Evolutionary conservation across 805 yeast species (phyloP).

Genomic region (Candida anglica): DNA sequence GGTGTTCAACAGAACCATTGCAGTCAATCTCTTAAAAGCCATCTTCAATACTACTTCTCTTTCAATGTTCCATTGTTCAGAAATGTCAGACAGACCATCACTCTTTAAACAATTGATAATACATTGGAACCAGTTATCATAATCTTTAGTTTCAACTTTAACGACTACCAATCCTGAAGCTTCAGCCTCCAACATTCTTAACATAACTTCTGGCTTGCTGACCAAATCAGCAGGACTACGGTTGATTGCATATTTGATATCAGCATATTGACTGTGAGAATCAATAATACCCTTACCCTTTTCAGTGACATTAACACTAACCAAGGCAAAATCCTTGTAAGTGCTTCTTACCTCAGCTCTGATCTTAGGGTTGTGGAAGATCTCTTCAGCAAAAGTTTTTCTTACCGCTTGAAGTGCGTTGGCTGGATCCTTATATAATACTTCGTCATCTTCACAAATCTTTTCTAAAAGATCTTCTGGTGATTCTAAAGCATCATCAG

Average conservation of each 20-base stretch:
- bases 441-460: slow-evolving; percentile 40
- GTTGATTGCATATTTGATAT: slow-evolving; percentile 86
- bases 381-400: slow-evolving; percentile 72
- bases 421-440: slow-evolving; percentile 51
- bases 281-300: slow-evolving; percentile 69
- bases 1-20: slow-evolving; percentile 67
- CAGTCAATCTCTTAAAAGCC: slow-evolving; percentile 65
- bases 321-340: slow-evolving; percentile 58
- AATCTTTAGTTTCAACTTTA: slow-evolving; percentile 51
- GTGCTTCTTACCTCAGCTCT: slow-evolving; percentile 66
- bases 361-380: slow-evolving; percentile 75
- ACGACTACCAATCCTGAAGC: slow-evolving; percentile 66
- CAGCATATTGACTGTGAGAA: slow-evolving; percentile 75
- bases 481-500: slow-evolving; percentile 59
- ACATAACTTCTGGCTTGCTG: slow-evolving; percentile 71
- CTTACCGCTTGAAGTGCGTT: slow-evolving; percentile 72
- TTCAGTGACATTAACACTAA: slow-evolving; percentile 77
- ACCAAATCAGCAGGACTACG: slow-evolving; percentile 74
- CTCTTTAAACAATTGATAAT: slow-evolving; percentile 55
- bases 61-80: slow-evolving; percentile 76
- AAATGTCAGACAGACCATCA: slow-evolving; percentile 72
- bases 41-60: slow-evolving; percentile 63
- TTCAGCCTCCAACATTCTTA: slow-evolving; percentile 93
- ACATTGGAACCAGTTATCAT: slow-evolving; percentile 36
- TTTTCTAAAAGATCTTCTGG: slow-evolving; percentile 60